phyloP scores from a whole-genome alignment of 192 early-diverging fungal genomes.

The Coemansia erecta region DNA sequence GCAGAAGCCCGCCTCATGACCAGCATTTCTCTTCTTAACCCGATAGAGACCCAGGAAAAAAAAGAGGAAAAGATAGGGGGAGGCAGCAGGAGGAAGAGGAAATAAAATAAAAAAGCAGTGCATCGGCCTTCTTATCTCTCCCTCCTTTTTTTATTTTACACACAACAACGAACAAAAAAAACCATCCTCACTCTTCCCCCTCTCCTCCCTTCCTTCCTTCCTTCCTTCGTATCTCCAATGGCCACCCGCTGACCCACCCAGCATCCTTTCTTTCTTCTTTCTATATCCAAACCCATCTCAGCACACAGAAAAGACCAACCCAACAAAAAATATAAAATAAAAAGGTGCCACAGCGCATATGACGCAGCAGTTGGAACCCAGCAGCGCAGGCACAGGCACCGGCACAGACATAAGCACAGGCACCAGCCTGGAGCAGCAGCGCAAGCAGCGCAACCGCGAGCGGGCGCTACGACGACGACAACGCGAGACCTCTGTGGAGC shows the following conservation, averaged over 20 bases:
- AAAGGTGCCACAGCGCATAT: no score
- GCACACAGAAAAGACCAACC: not conserved
- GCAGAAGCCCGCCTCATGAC: no score
- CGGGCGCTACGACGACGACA: conserved; percentile 18
- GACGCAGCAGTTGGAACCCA: not conserved
- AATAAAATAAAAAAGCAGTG: not conserved
- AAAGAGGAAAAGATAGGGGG: no score
- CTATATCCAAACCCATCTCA: not conserved
- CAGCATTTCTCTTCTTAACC: no score
- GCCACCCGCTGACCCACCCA: not conserved
- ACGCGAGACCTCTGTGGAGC: conserved; percentile 24
- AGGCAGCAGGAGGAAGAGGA: no score
- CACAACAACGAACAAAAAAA: not conserved
- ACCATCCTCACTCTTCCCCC: conserved; percentile 7
- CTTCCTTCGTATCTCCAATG: not conserved
- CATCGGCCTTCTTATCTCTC: no score
- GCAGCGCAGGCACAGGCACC: not conserved
- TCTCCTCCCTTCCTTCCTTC: not conserved
- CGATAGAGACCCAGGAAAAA: no score
- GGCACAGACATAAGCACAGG: no score
- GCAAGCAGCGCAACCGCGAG: conserved; percentile 21
- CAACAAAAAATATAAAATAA: not conserved
- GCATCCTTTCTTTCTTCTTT: not conserved
- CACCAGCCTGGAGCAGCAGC: not conserved
- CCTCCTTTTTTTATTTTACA: not conserved